These are phyloP conservation scores for Apiosordaria backusii DNA, from an alignment of 495 filamentous ascomycete species.

Conservation along the genomic window DNA sequence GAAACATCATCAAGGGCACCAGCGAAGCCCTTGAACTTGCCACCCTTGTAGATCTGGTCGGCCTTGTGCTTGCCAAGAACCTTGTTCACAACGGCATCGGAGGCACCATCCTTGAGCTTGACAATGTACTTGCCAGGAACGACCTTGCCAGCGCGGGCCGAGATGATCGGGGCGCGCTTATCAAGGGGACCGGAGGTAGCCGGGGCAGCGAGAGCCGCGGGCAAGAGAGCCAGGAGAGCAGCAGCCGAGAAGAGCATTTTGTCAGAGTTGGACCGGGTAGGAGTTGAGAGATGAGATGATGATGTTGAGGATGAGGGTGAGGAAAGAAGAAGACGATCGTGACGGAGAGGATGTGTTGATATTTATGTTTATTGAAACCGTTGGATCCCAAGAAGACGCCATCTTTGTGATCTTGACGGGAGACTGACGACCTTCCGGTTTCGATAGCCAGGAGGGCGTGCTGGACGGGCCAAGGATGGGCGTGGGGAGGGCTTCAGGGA, in stretches of 20 bases:
- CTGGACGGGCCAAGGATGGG: not conserved
- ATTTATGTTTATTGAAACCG: slow-evolving; percentile 12
- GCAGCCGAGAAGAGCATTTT: slow-evolving; percentile 24
- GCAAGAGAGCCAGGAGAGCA: slow-evolving; percentile 24
- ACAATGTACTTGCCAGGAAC: slow-evolving; percentile 55
- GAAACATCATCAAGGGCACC: slow-evolving; percentile 32
- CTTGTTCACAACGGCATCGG: slow-evolving; percentile 33
- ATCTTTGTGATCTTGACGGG: not conserved
- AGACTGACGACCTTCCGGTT: slow-evolving; percentile 15
- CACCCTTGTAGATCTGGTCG: slow-evolving; percentile 41
- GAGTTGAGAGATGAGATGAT: slow-evolving; percentile 10
- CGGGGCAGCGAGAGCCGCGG: slow-evolving; percentile 25
- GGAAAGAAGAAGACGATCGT: not conserved
- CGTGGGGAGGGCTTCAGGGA: not conserved
- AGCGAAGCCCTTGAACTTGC: slow-evolving; percentile 47
- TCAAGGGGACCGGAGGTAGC: slow-evolving; percentile 12
- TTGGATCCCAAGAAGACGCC: not conserved
- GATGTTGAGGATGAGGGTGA: slow-evolving; percentile 15
- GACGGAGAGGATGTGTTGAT: slow-evolving; percentile 2
- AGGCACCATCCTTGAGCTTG: slow-evolving; percentile 48
- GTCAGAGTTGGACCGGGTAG: slow-evolving; percentile 11
- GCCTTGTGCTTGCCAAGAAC: slow-evolving; percentile 32
- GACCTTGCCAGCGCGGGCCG: slow-evolving; percentile 34
- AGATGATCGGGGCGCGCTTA: slow-evolving; percentile 34
- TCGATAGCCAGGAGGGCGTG: not conserved